Conservation (phyloP, 2,329 filamentous ascomycete species). For the Penicillium fuscoglaucum region DNA sequence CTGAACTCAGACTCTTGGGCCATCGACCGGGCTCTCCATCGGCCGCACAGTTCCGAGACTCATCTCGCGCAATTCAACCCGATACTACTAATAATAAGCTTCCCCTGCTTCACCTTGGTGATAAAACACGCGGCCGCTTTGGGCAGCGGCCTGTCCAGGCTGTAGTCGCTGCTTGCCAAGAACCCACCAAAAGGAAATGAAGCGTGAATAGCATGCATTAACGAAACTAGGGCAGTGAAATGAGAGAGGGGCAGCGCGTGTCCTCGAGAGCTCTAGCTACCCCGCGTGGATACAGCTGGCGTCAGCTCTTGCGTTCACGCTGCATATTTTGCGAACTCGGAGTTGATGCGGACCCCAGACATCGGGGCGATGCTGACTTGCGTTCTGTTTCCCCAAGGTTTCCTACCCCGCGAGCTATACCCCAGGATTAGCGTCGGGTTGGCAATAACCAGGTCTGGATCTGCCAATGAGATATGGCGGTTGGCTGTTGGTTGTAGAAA, state of each 20-base stretch:
- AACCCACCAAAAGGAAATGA: neutral
- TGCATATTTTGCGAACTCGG: conserved; percentile 1
- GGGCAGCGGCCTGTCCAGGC: conserved; percentile 9
- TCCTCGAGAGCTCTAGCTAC: conserved; percentile 6
- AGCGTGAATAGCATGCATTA: conserved; percentile 1
- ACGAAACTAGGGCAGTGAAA: conserved; percentile 2
- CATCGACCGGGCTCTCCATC: conserved; percentile 8
- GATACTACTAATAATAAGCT: conserved; percentile 6
- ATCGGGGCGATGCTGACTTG: neutral
- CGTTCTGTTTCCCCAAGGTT: neutral
- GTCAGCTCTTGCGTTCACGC: conserved; percentile 5
- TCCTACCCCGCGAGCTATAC: conserved; percentile 9
- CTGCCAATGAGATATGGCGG: neutral
- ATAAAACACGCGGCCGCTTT: neutral
- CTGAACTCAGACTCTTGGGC: conserved; percentile 19
- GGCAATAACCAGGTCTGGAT: neutral
- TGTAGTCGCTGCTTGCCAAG: conserved; percentile 6
- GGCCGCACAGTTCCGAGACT: conserved; percentile 9
- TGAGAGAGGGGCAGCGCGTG: neutral
- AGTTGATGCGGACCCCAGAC: neutral
- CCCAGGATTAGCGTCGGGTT: conserved; percentile 1
- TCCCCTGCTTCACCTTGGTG: conserved; percentile 1
- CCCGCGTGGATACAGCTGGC: conserved; percentile 1
- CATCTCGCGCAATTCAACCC: neutral
- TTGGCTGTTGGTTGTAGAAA: neutral